phyloP scores from a whole-genome alignment of 257 asterid genomes.

The Leptodermis oblonga region DNA sequence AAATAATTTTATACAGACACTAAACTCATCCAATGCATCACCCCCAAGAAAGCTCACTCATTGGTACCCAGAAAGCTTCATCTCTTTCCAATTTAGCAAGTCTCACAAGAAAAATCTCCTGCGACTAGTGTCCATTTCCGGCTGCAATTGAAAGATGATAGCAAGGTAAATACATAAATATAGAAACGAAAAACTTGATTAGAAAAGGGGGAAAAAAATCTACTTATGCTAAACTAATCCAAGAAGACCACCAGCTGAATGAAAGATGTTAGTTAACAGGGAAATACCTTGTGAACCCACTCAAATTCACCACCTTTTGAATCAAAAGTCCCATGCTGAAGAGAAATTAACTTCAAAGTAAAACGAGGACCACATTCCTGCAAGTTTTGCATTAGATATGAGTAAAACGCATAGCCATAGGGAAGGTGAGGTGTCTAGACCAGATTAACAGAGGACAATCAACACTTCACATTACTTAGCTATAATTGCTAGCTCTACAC shows the following conservation, averaged over 20 bases:
- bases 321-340: conserved; percentile 92
- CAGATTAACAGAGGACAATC: too few relatives aligned
- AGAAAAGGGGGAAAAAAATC: not conserved
- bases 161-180: not conserved
- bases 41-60: not conserved
- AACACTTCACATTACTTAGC: too few relatives aligned
- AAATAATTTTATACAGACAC: not conserved
- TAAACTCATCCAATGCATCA: not conserved
- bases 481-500: too few relatives aligned
- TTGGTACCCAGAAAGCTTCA: not conserved
- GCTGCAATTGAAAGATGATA: not conserved
- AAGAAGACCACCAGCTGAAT: not conserved
- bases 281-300: conserved; percentile 89
- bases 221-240: not conserved
- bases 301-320: conserved; percentile 88
- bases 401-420: too few relatives aligned
- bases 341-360: conserved; percentile 76
- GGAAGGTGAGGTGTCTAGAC: too few relatives aligned
- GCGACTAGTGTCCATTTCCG: conserved; percentile 2
- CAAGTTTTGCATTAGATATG: too few relatives aligned
- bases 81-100: not conserved
- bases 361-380: conserved; percentile 98
- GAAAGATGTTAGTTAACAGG: not conserved
- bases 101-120: conserved; percentile 1
- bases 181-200: not conserved